Evolutionary conservation across 1,284 basidiomycete species (phyloP), one percentile per base, ranked within the genome.

Genomic region (Anthracocystis setariae): DNA sequence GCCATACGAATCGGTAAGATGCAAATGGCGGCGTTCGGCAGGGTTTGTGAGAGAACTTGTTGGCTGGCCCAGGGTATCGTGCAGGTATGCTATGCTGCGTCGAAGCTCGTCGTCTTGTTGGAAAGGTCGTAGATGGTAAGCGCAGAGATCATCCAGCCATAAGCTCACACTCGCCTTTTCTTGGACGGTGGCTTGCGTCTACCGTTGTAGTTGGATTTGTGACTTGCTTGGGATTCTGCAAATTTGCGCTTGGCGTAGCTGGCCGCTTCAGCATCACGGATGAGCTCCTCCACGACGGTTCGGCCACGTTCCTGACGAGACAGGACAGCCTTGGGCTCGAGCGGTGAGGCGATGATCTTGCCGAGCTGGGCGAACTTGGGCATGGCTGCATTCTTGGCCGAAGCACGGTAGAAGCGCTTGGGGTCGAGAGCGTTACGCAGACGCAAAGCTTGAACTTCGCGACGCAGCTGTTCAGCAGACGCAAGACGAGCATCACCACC

Each of bases 191-290:
- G 64, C 46, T 67, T 67, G 29, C 58, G 53, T 12, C 64, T 48
- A 2, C 64, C 64, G 18, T 67, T 67, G 49, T 67, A 67, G 46
- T 67, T 67, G 42, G 64, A 61, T 9, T 53, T 47, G 18, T 68
- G 65, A 25, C 59, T 63, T 17, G 56, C 60, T 37, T 69, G 66
- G 23, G 65, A 73, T 70, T 95, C 92, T 63, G 88, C 88, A 83
- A 94, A 97, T 85, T 97, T 98, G 85, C 90, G 89, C 86, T 97
- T 97, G 38, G 94, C 92, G 82, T 96, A 97, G 56, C 89, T 87
- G 75, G 89, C 89, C 18, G 92, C 88, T 81, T 92, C 90, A 2
- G 91, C 89, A 84, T 98, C 94, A 69, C 90, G 89, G 47, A 97
- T 88, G 18, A 98, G 85, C 79, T 93, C 91, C 69, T 94, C 91